Conservation (phyloP, 1,284 basidiomycete genomes). For the Naganishia liquefaciens region DNA sequence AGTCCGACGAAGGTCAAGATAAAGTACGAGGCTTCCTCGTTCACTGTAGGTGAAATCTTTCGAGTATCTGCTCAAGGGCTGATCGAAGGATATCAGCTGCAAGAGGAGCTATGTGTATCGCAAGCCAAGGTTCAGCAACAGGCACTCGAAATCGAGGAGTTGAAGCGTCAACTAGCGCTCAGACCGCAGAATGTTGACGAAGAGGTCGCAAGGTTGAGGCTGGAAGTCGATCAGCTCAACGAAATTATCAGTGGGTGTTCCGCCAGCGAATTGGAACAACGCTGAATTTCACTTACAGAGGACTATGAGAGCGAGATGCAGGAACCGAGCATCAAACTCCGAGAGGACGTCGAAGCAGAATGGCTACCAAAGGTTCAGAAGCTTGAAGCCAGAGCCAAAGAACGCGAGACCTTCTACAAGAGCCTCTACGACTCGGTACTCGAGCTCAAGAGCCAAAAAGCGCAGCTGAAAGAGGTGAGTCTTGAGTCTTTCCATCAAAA, state of each 20-base stretch:
- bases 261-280: not conserved
- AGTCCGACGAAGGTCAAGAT: slow-evolving; percentile 71
- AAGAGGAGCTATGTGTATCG: slow-evolving; percentile 78
- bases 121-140: slow-evolving; percentile 73
- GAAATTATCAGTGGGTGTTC: slow-evolving; percentile 48
- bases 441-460: slow-evolving; percentile 30
- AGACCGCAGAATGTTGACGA: slow-evolving; percentile 46
- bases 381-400: slow-evolving; percentile 55
- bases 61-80: not conserved
- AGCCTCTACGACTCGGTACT: slow-evolving; percentile 32
- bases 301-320: slow-evolving; percentile 59
- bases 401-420: slow-evolving; percentile 35
- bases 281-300: slow-evolving; percentile 33
- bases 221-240: slow-evolving; percentile 47
- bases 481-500: not conserved
- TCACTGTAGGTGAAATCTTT: slow-evolving; percentile 9
- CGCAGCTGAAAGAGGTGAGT: slow-evolving; percentile 32
- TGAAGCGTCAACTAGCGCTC: slow-evolving; percentile 55
- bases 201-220: slow-evolving; percentile 48
- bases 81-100: slow-evolving; percentile 59
- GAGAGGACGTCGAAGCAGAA: slow-evolving; percentile 78
- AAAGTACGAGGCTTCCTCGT: slow-evolving; percentile 31
- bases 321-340: slow-evolving; percentile 68
- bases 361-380: slow-evolving; percentile 66
- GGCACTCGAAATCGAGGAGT: slow-evolving; percentile 65